Evolutionary conservation across 768 basidiomycete genomes (phyloP).

Genomic region (Nevesoporus exiguus): DNA sequence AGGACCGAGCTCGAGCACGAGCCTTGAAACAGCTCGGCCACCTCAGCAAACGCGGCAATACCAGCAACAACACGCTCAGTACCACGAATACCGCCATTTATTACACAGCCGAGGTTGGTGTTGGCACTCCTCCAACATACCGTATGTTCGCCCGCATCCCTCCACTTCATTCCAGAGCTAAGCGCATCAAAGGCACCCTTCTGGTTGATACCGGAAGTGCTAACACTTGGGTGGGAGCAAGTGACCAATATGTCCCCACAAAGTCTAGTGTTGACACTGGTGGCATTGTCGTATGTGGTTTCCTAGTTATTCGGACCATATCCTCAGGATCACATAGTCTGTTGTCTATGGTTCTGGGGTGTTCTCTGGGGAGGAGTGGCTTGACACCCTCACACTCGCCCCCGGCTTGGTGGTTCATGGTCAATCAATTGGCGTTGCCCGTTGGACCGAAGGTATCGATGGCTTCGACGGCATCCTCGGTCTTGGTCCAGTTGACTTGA

Average conservation of each 20-base stretch:
- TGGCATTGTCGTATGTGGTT: constrained; percentile 18
- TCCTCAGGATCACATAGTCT: not conserved
- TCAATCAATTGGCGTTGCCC: constrained; percentile 39
- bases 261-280: constrained; percentile 20
- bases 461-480: constrained; percentile 43
- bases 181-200: constrained; percentile 20
- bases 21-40: not conserved
- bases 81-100: constrained; percentile 23
- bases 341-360: not conserved
- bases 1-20: constrained; percentile 22
- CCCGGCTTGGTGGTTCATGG: constrained; percentile 3
- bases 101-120: constrained; percentile 30
- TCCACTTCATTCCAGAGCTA: not conserved
- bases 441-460: constrained; percentile 20
- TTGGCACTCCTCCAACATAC: constrained; percentile 27
- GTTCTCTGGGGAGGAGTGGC: constrained; percentile 13
- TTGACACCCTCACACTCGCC: constrained; percentile 11
- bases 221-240: constrained; percentile 33
- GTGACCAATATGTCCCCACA: constrained; percentile 14
- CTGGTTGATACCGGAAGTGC: constrained; percentile 34
- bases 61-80: not conserved
- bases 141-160: constrained; percentile 16
- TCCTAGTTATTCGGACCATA: not conserved
- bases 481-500: constrained; percentile 35
- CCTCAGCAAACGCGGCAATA: not conserved